Percentiles rank a stretch among this genome's conserved stretches.
Conservation (phyloP, 176 grass and related monocot species). For the Rhynchospora tenuis region DNA sequence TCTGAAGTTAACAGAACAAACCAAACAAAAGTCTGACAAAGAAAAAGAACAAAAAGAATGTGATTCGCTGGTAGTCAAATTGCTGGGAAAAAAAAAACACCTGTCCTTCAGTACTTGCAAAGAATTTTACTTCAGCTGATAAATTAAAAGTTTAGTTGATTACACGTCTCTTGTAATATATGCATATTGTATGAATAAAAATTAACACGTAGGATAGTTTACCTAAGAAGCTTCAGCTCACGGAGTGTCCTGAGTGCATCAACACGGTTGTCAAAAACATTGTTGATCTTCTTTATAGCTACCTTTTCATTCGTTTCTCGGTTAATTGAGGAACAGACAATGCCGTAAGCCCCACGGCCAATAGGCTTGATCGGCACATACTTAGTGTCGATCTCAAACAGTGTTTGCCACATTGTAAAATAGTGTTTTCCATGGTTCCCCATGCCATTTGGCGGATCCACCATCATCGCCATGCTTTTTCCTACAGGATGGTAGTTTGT, state of each 20-base stretch:
- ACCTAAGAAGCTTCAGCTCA: constrained; percentile 30
- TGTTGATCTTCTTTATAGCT: constrained; percentile 33
- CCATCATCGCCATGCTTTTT: constrained; percentile 16
- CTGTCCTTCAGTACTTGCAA: no score
- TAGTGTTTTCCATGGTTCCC: constrained; percentile 32
- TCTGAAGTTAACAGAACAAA: no score
- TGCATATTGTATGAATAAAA: background rate
- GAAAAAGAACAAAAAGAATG: no score
- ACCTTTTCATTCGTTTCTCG: constrained; percentile 31
- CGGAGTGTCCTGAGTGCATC: constrained; percentile 34
- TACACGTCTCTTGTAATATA: no score
- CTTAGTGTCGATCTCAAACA: constrained; percentile 31
- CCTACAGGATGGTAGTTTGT: no score
- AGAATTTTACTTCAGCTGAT: no score
- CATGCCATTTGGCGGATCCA: constrained; percentile 25
- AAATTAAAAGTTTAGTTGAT: no score
- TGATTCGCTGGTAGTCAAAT: no score
- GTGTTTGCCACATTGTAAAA: constrained; percentile 18
- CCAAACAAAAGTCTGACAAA: no score
- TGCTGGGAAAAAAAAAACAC: no score
- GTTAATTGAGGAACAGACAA: constrained; percentile 33
- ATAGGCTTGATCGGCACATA: constrained; percentile 31
- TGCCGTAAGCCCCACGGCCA: constrained; percentile 24
- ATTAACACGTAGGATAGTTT: background rate
- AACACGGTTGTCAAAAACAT: constrained; percentile 29